phyloP scores from a whole-genome alignment of 768 basidiomycete genomes.

The Strobilomyces echinocephalus region DNA sequence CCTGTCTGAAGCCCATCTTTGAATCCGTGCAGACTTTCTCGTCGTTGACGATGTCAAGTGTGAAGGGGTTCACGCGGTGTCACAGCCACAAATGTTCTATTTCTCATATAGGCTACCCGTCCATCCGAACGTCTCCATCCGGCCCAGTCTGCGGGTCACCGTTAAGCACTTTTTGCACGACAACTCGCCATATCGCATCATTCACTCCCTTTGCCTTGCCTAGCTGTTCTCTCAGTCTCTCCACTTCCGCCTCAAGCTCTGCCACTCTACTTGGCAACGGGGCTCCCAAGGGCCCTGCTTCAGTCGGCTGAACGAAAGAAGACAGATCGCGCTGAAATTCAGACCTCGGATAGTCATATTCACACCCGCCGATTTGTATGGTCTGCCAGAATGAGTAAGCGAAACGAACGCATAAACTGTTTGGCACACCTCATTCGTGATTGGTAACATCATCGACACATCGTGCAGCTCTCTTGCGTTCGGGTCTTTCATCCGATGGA shows the following conservation, averaged over 20 bases:
- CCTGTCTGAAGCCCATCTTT: slow-evolving; percentile 83
- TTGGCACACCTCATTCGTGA: slow-evolving; percentile 37
- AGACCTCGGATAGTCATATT: slow-evolving; percentile 42
- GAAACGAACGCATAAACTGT: background rate
- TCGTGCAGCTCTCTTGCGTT: slow-evolving; percentile 69
- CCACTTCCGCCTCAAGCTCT: slow-evolving; percentile 72
- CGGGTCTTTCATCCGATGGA: slow-evolving; percentile 68
- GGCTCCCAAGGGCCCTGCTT: slow-evolving; percentile 23
- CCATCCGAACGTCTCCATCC: slow-evolving; percentile 7
- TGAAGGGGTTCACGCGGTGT: slow-evolving; percentile 14
- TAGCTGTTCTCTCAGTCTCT: slow-evolving; percentile 60
- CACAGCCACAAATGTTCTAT: slow-evolving; percentile 16
- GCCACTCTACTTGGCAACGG: slow-evolving; percentile 53
- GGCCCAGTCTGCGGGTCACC: background rate
- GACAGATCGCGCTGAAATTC: slow-evolving; percentile 64
- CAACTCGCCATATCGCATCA: slow-evolving; percentile 87
- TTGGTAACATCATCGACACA: slow-evolving; percentile 56
- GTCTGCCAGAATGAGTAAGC: slow-evolving; percentile 11
- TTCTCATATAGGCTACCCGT: slow-evolving; percentile 1
- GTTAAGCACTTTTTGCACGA: slow-evolving; percentile 62
- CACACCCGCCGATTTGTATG: slow-evolving; percentile 12
- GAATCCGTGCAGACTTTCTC: background rate
- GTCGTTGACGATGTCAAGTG: background rate
- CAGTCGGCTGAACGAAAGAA: slow-evolving; percentile 53
- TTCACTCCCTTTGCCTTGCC: slow-evolving; percentile 87